Conservation (phyloP, 2,329 filamentous ascomycete species). For the Sclerotinia subarctica region DNA sequence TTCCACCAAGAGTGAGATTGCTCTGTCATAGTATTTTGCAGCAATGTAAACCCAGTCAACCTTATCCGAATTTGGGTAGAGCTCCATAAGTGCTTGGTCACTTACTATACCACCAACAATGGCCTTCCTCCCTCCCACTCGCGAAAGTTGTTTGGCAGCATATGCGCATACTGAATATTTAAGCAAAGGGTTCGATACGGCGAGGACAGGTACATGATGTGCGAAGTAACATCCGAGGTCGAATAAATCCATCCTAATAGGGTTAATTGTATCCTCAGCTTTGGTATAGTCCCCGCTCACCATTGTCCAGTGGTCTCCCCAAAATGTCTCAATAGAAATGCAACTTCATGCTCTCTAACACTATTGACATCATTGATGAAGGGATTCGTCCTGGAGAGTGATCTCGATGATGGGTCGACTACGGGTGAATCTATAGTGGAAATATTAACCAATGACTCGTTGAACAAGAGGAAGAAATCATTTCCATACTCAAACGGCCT, state of each 20-base stretch:
- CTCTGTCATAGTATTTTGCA: slow-evolving; percentile 58
- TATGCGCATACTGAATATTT: slow-evolving; percentile 57
- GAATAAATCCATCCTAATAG: slow-evolving; percentile 51
- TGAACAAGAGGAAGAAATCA: background rate
- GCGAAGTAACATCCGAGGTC: slow-evolving; percentile 58
- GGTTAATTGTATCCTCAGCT: slow-evolving; percentile 10
- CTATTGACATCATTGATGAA: slow-evolving; percentile 25
- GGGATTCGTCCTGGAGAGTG: slow-evolving; percentile 16
- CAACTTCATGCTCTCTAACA: slow-evolving; percentile 53
- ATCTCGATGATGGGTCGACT: slow-evolving; percentile 43
- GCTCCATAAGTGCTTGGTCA: slow-evolving; percentile 50
- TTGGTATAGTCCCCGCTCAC: slow-evolving; percentile 38
- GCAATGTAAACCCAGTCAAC: slow-evolving; percentile 59
- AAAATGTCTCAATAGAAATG: slow-evolving; percentile 59
- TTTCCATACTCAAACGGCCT: slow-evolving; percentile 25
- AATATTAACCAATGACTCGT: slow-evolving; percentile 29
- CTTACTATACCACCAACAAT: slow-evolving; percentile 47
- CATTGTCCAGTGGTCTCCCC: slow-evolving; percentile 58
- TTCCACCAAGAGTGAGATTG: slow-evolving; percentile 49
- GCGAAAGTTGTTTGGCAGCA: slow-evolving; percentile 58
- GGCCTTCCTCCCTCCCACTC: slow-evolving; percentile 51
- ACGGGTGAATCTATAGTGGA: slow-evolving; percentile 42
- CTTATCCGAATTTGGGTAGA: slow-evolving; percentile 45
- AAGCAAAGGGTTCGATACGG: slow-evolving; percentile 47
- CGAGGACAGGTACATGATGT: slow-evolving; percentile 56